Conservation (phyloP, 768 basidiomycete genomes). For the Dacryopinax spathularia region DNA sequence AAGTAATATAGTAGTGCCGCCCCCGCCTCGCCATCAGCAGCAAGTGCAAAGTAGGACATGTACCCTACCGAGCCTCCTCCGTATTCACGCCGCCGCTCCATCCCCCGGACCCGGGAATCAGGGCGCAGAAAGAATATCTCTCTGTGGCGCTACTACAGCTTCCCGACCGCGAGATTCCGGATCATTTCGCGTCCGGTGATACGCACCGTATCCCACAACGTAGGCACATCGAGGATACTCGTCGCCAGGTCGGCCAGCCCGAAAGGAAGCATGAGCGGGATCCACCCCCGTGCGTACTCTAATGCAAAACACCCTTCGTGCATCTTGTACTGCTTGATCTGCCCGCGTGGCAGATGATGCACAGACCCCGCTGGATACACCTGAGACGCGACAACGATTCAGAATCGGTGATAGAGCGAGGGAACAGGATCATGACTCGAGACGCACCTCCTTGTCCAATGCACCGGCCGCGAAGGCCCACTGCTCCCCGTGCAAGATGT, state of each 20-base stretch:
- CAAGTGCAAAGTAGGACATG: no score
- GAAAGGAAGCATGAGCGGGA: slow-evolving; percentile 90
- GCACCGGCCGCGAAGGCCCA: slow-evolving; percentile 79
- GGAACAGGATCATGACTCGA: not conserved
- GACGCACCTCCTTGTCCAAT: slow-evolving; percentile 58
- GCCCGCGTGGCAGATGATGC: slow-evolving; percentile 68
- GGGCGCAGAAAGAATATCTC: no score
- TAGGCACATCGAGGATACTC: slow-evolving; percentile 78
- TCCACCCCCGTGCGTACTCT: slow-evolving; percentile 94
- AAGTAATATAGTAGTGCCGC: no score
- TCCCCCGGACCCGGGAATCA: no score
- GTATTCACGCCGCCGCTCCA: not conserved
- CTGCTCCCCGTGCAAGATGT: slow-evolving; percentile 87
- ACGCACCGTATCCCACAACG: slow-evolving; percentile 60
- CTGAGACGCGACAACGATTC: slow-evolving; percentile 15
- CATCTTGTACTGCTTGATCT: slow-evolving; percentile 95
- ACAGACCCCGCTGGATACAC: slow-evolving; percentile 68
- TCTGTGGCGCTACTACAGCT: slow-evolving; percentile 50
- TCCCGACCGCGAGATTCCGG: slow-evolving; percentile 66
- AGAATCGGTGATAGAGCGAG: not conserved
- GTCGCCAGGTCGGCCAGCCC: slow-evolving; percentile 73
- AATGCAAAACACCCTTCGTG: slow-evolving; percentile 90
- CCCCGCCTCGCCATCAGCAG: no score
- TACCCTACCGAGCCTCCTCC: no score
- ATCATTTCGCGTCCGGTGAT: slow-evolving; percentile 76